A percentile compares a stretch with the other conserved stretches of the same genome.
phyloP scores from a whole-genome alignment of 1,284 basidiomycete species.

The Ustilago trichophora region DNA sequence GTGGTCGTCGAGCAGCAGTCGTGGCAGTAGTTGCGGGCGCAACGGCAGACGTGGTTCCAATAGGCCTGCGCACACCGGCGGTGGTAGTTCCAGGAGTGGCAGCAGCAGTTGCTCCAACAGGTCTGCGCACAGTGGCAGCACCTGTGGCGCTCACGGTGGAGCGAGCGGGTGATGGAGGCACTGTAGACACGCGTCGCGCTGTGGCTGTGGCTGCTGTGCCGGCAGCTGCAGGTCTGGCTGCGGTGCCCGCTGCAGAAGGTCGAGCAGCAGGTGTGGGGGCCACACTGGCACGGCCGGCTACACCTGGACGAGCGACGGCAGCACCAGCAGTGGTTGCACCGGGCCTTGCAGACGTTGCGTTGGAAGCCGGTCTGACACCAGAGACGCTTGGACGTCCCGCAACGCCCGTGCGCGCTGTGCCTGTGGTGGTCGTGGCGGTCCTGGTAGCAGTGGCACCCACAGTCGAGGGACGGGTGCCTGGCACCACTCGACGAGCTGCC shows the following conservation, averaged over 20 bases:
- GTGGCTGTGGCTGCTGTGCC: conserved; percentile 10
- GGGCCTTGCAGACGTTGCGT: conserved; percentile 4
- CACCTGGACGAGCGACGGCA: conserved; percentile 14
- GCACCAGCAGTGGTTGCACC: not conserved
- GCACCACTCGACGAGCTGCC: conserved; percentile 21
- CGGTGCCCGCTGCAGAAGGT: conserved; percentile 17
- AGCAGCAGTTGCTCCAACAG: conserved; percentile 8
- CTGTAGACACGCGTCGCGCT: conserved; percentile 23
- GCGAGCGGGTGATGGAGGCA: conserved; percentile 41
- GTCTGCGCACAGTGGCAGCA: conserved; percentile 10
- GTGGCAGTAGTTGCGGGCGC: conserved; percentile 23
- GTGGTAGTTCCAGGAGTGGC: conserved; percentile 14
- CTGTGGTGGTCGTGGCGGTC: conserved; percentile 4
- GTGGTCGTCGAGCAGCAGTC: conserved; percentile 33
- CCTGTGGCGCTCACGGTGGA: conserved; percentile 15
- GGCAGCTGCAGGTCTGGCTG: conserved; percentile 17
- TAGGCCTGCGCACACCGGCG: conserved; percentile 19
- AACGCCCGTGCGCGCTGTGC: conserved; percentile 13
- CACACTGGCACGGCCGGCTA: conserved; percentile 26
- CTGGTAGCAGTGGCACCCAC: conserved; percentile 14
- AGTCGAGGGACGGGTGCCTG: conserved; percentile 28
- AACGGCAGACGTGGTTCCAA: conserved; percentile 15
- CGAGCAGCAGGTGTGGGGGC: conserved; percentile 17
- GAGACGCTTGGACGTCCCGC: conserved; percentile 24
- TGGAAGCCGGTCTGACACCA: not conserved